A percentile compares a stretch with the other conserved stretches of the same genome.
Evolutionary conservation across 2,329 filamentous ascomycete genomes (phyloP).

Genomic region (Fusarium clavum): DNA sequence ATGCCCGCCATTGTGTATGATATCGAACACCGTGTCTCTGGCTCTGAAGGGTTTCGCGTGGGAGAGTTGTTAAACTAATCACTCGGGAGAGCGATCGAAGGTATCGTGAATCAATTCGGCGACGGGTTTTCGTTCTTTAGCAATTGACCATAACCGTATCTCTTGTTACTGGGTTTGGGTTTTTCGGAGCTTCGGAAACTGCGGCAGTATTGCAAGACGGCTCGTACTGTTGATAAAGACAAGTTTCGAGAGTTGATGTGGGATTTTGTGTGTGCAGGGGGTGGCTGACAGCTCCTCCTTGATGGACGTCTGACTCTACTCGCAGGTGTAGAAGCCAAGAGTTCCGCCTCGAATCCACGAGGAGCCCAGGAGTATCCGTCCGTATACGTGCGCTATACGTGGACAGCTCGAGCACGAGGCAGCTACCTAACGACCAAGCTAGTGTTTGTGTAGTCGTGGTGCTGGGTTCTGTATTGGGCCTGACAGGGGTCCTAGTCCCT

Average conservation of each 20-base stretch:
- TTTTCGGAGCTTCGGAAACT: conserved; percentile 29
- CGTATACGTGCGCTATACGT: conserved; percentile 41
- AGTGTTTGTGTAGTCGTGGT: conserved; percentile 37
- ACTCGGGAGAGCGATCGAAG: conserved; percentile 14
- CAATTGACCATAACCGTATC: conserved; percentile 37
- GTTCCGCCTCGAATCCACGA: conserved; percentile 24
- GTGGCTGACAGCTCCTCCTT: conserved; percentile 28
- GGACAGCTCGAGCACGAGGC: conserved; percentile 39
- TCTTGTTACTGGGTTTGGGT: conserved; percentile 28
- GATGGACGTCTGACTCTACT: conserved; percentile 28
- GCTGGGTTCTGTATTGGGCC: conserved; percentile 33
- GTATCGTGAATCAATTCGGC: conserved; percentile 20
- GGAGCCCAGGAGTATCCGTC: conserved; percentile 27
- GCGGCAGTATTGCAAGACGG: conserved; percentile 21
- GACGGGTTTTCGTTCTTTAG: conserved; percentile 36
- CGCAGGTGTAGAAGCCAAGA: conserved; percentile 34
- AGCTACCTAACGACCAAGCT: conserved; percentile 42
- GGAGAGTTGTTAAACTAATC: neutral
- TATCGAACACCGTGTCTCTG: conserved; percentile 16
- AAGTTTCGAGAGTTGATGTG: conserved; percentile 26
- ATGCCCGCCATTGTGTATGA: conserved; percentile 81
- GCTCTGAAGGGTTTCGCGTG: conserved; percentile 15
- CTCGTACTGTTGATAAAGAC: conserved; percentile 22
- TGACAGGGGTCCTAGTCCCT: conserved; percentile 27
- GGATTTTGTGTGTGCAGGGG: conserved; percentile 26